Evolutionary conservation across 306 rosid genomes (phyloP).

Genomic region (Vigna hirtella): DNA sequence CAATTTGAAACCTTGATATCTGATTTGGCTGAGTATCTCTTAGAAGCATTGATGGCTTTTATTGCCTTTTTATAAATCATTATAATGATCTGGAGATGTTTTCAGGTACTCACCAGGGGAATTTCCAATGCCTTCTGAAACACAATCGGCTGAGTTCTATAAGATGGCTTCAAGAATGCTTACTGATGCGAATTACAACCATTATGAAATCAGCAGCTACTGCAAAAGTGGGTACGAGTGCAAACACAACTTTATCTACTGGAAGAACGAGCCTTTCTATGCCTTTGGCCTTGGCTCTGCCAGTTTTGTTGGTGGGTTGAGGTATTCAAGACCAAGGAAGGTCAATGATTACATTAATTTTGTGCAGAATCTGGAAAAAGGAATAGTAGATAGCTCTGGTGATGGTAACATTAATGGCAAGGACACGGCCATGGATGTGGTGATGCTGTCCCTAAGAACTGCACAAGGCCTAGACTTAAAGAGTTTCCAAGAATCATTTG

Average conservation of each 20-base stretch:
- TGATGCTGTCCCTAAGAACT: conserved; percentile 92
- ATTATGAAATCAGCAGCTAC: conserved; percentile 96
- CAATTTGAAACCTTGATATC: too few relatives aligned
- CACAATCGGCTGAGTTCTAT: conserved; percentile 77
- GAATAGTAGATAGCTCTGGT: conserved; percentile 52
- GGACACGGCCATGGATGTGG: conserved; percentile 79
- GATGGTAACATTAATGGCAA: conserved; percentile 43
- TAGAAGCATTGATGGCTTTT: not conserved
- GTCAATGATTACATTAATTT: conserved; percentile 67
- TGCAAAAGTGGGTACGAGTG: conserved; percentile 80
- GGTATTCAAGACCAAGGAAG: conserved; percentile 84
- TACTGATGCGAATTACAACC: conserved; percentile 63
- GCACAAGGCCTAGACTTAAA: conserved; percentile 75
- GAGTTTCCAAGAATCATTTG: conserved; percentile 64
- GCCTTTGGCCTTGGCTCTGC: conserved; percentile 92
- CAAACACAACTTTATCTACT: conserved; percentile 83
- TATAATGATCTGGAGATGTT: conserved; percentile 30
- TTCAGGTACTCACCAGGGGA: conserved; percentile 86
- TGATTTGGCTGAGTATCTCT: not conserved
- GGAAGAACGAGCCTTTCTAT: conserved; percentile 91
- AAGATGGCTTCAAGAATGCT: conserved; percentile 82
- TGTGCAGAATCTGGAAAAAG: conserved; percentile 78
- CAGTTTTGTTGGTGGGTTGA: conserved; percentile 74
- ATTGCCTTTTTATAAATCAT: not conserved
- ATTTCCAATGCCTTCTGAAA: conserved; percentile 92